Base-by-base conservation (phyloP, 2,329 filamentous ascomycete species). In the Diaporthe caulivora region DNA sequence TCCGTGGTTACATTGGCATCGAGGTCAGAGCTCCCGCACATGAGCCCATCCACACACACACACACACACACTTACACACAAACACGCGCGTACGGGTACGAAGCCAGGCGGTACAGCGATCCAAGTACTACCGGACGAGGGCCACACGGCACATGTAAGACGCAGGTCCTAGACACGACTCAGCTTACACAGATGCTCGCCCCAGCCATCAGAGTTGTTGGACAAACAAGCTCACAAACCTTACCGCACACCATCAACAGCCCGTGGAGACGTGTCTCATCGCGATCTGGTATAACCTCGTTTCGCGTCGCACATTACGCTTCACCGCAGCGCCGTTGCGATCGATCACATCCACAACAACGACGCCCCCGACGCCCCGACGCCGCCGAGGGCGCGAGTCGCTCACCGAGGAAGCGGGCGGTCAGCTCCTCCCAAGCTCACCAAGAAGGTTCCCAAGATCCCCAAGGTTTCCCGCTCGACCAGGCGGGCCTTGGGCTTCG, bases 211-310 rank as follows among this genome's bases (percentile, higher is more conserved):
- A n/a, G 44, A 34, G 34, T 34, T 34, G 9, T 34, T 34, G 34
- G n/a, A 26, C 42, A 15, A 58, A 47, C 67, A 53, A 62, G 68
- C 68, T 53, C 55, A 40, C 34, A 34, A 71, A 51, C 44, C 68
- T 42, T 70, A 44, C 26, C 49, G 68, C 37, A 37, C 44, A 40
- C 55, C 68, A 70, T 40, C 68, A 60, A 40, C 54, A 49, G 37
- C 40, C 51, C 55, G 65, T 31, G 40, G 42, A 21, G n/a, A 18
- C 53, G 15, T 60, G 68, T 70, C 68, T 58, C 68, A 70, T 58
- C 31, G 68, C 55, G 68, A 71, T 71, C 68, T 71, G 68, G 68
- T 71, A 71, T 71, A 42, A 71, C 68, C 68, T 71, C 68, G 55
- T 51, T 44, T 60, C 49, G 68, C 44, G 68, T 62, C 68, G 49